Evolutionary conservation across 2,329 filamentous ascomycete species (phyloP).

Genomic region (Aspergillus alliaceus): DNA sequence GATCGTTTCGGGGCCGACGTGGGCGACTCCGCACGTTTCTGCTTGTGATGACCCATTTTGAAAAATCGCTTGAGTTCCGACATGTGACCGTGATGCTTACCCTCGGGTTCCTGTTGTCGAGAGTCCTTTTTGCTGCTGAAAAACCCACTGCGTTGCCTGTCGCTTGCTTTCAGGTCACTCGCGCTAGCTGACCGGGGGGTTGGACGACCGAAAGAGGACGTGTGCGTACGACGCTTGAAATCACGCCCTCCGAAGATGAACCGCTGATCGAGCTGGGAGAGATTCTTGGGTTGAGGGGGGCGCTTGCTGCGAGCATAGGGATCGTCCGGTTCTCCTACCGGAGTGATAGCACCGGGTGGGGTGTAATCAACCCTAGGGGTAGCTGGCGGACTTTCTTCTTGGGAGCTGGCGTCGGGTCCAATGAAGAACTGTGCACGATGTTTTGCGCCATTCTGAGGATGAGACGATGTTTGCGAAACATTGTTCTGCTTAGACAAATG

Average conservation of each 20-base stretch:
- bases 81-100: constrained; percentile 71
- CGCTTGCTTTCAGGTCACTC: constrained; percentile 42
- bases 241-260: constrained; percentile 83
- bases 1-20: constrained; percentile 58
- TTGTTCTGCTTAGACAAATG: constrained; percentile 45
- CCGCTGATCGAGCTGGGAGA: constrained; percentile 70
- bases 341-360: constrained; percentile 74
- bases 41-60: constrained; percentile 71
- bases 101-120: constrained; percentile 48
- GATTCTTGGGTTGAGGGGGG: constrained; percentile 65
- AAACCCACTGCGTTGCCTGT: constrained; percentile 56
- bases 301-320: constrained; percentile 84
- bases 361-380: constrained; percentile 51
- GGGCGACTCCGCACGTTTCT: constrained; percentile 64
- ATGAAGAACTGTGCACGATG: constrained; percentile 57
- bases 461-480: constrained; percentile 43
- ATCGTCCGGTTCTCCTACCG: constrained; percentile 76
- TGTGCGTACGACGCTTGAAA: constrained; percentile 62
- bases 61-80: constrained; percentile 96
- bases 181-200: constrained; percentile 50
- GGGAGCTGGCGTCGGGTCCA: constrained; percentile 57
- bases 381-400: constrained; percentile 64
- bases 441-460: constrained; percentile 48
- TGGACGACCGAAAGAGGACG: constrained; percentile 47
- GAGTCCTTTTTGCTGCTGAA: constrained; percentile 57